Evolutionary conservation across 495 filamentous ascomycete genomes (phyloP).

Genomic region (Gamarada debralockiae): DNA sequence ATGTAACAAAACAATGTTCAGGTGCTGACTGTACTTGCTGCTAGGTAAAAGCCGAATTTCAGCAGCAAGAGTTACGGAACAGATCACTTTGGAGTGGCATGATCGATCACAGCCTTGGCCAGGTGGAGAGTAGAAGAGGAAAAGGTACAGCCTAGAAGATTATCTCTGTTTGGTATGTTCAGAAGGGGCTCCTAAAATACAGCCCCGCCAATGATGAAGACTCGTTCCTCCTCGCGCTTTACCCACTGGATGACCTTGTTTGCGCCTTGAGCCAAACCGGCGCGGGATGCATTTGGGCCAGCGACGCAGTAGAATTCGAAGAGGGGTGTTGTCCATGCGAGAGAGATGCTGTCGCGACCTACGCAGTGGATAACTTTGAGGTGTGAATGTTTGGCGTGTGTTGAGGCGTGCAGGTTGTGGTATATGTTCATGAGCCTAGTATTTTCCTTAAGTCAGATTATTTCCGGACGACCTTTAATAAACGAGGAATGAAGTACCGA

Average conservation of each 20-base stretch:
- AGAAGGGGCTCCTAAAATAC: slow-evolving; percentile 19
- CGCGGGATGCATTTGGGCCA: slow-evolving; percentile 70
- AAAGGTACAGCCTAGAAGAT: no score
- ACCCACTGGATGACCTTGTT: slow-evolving; percentile 88
- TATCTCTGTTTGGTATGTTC: no score
- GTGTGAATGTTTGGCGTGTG: slow-evolving; percentile 77
- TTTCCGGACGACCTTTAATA: no score
- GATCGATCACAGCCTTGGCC: no score
- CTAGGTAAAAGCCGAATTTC: no score
- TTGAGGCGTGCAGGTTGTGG: slow-evolving; percentile 72
- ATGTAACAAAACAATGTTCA: no score
- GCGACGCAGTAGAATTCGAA: slow-evolving; percentile 96
- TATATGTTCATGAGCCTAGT: slow-evolving; percentile 78
- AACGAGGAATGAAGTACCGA: background rate
- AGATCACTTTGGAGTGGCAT: no score
- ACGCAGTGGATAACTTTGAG: slow-evolving; percentile 82
- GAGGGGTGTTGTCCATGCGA: slow-evolving; percentile 85
- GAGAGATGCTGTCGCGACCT: slow-evolving; percentile 64
- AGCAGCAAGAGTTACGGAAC: no score
- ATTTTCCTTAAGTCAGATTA: background rate
- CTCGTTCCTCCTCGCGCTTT: slow-evolving; percentile 79
- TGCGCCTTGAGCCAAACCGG: slow-evolving; percentile 76
- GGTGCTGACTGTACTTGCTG: no score
- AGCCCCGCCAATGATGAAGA: slow-evolving; percentile 63
- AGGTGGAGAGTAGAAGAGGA: no score